A percentile compares a stretch with the other conserved stretches of the same genome.
Conservation (phyloP, 2,329 filamentous ascomycete genomes). For the Fusarium torreyae region DNA sequence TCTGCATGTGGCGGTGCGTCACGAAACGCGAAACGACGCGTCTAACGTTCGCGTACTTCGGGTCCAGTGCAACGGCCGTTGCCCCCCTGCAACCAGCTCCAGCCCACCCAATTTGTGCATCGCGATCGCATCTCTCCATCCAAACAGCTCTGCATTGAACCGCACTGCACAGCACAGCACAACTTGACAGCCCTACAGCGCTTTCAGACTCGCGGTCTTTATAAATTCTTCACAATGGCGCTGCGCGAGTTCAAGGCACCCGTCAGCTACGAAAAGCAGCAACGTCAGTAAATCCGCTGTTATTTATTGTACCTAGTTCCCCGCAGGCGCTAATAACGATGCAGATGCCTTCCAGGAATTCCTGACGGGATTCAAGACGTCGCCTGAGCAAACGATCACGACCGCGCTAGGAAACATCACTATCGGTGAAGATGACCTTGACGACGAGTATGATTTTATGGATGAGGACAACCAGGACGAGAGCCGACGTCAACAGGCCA, state of each 20-base stretch:
- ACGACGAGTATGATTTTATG: constrained; percentile 94
- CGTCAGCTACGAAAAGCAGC: constrained; percentile 90
- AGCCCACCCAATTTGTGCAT: constrained; percentile 54
- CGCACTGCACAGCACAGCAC: constrained; percentile 21
- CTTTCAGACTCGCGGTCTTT: constrained; percentile 35
- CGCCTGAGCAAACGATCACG: constrained; percentile 77
- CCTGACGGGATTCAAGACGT: constrained; percentile 88
- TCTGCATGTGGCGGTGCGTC: constrained; percentile 46
- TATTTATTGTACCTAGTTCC: constrained; percentile 10
- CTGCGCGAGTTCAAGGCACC: constrained; percentile 83
- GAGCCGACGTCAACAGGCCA: constrained; percentile 65
- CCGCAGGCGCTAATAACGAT: constrained; percentile 49
- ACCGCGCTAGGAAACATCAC: constrained; percentile 88
- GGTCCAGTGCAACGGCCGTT: constrained; percentile 41
- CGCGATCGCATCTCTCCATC: constrained; percentile 41
- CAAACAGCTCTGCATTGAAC: neutral
- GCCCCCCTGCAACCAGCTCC: constrained; percentile 50
- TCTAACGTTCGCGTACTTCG: constrained; percentile 27
- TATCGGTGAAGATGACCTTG: constrained; percentile 88
- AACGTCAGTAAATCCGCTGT: constrained; percentile 69
- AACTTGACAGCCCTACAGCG: constrained; percentile 33
- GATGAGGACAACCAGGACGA: constrained; percentile 80
- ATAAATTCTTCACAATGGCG: constrained; percentile 74
- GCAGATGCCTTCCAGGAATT: constrained; percentile 89
- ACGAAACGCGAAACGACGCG: constrained; percentile 57